These are phyloP conservation scores for Exophiala mesophila DNA, from an alignment of 2,329 filamentous ascomycete genomes.

Conservation along the genomic window DNA sequence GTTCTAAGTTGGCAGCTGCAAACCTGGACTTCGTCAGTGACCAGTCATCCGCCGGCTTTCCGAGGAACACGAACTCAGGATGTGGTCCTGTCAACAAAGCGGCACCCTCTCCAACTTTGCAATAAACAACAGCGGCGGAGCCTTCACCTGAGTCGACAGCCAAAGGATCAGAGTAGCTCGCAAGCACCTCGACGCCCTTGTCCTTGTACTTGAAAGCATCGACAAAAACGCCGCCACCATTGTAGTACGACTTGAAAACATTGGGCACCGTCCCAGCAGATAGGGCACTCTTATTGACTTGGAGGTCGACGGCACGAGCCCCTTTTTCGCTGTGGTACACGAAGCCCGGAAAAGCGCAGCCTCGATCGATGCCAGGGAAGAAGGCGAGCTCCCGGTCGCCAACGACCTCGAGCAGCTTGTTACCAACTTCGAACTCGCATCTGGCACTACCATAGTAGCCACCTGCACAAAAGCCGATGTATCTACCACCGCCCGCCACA, in stretches of 20 bases:
- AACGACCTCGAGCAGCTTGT: conserved; percentile 74
- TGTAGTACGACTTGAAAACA: conserved; percentile 76
- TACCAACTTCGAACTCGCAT: conserved; percentile 90
- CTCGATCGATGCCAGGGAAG: conserved; percentile 80
- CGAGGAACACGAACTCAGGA: conserved; percentile 64
- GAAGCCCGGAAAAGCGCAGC: conserved; percentile 83
- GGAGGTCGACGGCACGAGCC: conserved; percentile 65
- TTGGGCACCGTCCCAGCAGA: conserved; percentile 50
- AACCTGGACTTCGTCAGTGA: conserved; percentile 56
- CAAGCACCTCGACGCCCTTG: conserved; percentile 71
- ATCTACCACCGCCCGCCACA: conserved; percentile 77
- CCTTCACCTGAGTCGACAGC: conserved; percentile 70
- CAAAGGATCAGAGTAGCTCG: conserved; percentile 69
- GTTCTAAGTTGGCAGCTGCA: conserved; percentile 69
- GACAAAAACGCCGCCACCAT: conserved; percentile 90
- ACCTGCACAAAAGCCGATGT: conserved; percentile 88
- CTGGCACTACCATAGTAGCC: conserved; percentile 78
- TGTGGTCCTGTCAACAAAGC: conserved; percentile 82
- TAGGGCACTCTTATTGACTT: conserved; percentile 59
- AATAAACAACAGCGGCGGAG: conserved; percentile 75
- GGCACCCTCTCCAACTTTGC: conserved; percentile 73
- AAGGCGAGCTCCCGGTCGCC: conserved; percentile 81
- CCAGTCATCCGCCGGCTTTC: conserved; percentile 21
- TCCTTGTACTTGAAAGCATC: conserved; percentile 61
- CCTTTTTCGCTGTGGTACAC: conserved; percentile 84